Evolutionary conservation across 2,329 filamentous ascomycete species (phyloP), one percentile per base, ranked within the genome.

Genomic region (Colletotrichum gigasporum): DNA sequence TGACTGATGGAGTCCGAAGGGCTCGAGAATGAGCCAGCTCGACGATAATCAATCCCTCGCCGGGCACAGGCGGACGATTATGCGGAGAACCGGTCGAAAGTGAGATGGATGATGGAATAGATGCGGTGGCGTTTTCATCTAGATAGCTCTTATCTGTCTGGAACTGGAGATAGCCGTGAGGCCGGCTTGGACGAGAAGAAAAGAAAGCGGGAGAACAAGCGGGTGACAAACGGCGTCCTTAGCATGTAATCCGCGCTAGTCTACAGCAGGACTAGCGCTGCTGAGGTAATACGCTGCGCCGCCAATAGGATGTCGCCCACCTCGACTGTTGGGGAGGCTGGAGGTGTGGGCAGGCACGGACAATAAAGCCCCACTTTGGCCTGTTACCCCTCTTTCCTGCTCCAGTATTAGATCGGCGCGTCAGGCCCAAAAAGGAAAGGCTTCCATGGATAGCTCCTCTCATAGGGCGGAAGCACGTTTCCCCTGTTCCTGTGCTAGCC

Each of bases 351-450:
- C 26, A 35, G 10, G 55, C 47, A 60, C 48, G 8, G 41, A 44
- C 48, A 35, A 34, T 48, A 62, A 18, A 2, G 35, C 34, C 61
- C 61, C 55, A 64, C 32, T 48, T n/a, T 61, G 44, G 28, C 16
- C 56, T 28, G 26, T 39, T 55, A 45, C 56, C 62, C 62, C 57
- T 62, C 62, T 45, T 61, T 65, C 56, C 35, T 11, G 35, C 10
- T 16, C 22, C 22, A 51, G 42, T 14, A 35, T 55, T 45, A 45
- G 62, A 30, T 51, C 30, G 30, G 22, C 24, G 5, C 12, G 22
- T 39, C 30, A 45, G 24, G 12, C 57, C 57, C 6, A 14, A 61
- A 54, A 11, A 16, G 22, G 57, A 20, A 30, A 39, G 16, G 20
- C 11, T n/a, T 6, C 28, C 39, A n/a, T 6, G n/a, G 39, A 26